phyloP scores from a whole-genome alignment of 352 stramenopile species.

The Phytophthora brassicae region DNA sequence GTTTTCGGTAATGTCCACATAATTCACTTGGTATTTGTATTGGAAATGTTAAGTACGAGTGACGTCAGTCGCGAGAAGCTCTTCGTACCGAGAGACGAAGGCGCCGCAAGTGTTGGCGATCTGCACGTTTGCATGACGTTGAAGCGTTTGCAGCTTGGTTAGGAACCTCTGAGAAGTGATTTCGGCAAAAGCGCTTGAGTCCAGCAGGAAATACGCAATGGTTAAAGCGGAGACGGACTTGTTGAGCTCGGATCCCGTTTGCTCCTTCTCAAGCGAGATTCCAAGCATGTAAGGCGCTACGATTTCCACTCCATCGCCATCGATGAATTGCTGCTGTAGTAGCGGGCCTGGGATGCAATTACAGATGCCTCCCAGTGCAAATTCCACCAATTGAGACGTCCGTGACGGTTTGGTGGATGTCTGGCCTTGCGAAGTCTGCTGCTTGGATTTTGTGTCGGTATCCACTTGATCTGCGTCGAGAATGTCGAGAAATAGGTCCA shows the following conservation, averaged over 20 bases:
- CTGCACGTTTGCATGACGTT: conserved; percentile 37
- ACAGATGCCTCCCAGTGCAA: conserved; percentile 72
- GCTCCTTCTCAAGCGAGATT: conserved; percentile 14
- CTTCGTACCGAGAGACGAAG: conserved; percentile 44
- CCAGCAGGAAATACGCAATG: conserved; percentile 67
- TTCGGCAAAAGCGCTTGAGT: conserved; percentile 48
- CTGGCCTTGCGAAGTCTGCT: conserved; percentile 4
- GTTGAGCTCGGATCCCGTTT: conserved; percentile 37
- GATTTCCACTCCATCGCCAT: conserved; percentile 45
- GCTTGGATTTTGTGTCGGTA: conserved; percentile 6
- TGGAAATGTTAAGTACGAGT: conserved; percentile 21
- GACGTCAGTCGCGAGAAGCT: conserved; percentile 38
- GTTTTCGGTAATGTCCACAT: conserved; percentile 10
- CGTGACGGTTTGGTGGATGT: conserved; percentile 5
- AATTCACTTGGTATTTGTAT: conserved; percentile 28
- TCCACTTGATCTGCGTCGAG: conserved; percentile 48
- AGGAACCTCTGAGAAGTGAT: conserved; percentile 44
- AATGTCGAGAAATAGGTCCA: conserved; percentile 82
- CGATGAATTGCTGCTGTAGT: conserved; percentile 61
- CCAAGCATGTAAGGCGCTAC: conserved; percentile 47
- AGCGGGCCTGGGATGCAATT: conserved; percentile 70
- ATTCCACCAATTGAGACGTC: conserved; percentile 55
- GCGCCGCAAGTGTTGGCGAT: conserved; percentile 54
- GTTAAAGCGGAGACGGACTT: conserved; percentile 53
- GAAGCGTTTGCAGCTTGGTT: conserved; percentile 33